Base-by-base conservation (phyloP, 331 rosid species). In the Stylosanthes scabra region DNA sequence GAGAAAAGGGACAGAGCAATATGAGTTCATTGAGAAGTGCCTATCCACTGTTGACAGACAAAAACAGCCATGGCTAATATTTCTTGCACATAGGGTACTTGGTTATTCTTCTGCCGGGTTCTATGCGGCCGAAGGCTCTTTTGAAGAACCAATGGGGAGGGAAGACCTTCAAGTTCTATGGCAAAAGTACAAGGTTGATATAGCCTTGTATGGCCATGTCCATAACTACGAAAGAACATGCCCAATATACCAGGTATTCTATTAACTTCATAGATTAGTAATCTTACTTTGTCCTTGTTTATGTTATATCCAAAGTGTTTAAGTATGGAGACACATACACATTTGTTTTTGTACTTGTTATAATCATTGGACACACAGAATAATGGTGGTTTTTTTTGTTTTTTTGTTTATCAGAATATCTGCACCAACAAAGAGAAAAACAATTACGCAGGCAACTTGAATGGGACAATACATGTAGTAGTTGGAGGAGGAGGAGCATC, bases 141-240 rank as follows among this genome's bases (percentile, higher is more conserved):
- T 92, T 70, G 96, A 83, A 72, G 99, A 94, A 78, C 99, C 99
- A 78, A 94, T 94, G 99, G 99, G 99, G 40, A 85, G 97, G 75
- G 97, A 91, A 54, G 90, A 91, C 81, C 99, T 94, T 83, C 99
- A 94, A 81, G 74, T 7, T 56, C 88, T 91, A 12, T 94, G 99
- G 99, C 99, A 94, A 79, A 91, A 91, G 80, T 89, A 91, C 55
- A 91, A 89, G 85, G 99, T 94, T 13, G 99, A 94, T 78, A 76
- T 94, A 49, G 97, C 96, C 44, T 58, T 94, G 75, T 94, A 89
- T 68, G 99, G 99, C 31, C 99, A 94, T 72, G 99, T 94, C 40
- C 99, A 94, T 78, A 94, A 80, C 80, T 94, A 94, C n/a, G 97
- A 94, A 87, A 91, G 99, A 79, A 84, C 96, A 15, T 94, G 97